These are phyloP conservation scores for Comarum palustre DNA, from an alignment of 306 rosid genomes.

Conservation along the genomic window DNA sequence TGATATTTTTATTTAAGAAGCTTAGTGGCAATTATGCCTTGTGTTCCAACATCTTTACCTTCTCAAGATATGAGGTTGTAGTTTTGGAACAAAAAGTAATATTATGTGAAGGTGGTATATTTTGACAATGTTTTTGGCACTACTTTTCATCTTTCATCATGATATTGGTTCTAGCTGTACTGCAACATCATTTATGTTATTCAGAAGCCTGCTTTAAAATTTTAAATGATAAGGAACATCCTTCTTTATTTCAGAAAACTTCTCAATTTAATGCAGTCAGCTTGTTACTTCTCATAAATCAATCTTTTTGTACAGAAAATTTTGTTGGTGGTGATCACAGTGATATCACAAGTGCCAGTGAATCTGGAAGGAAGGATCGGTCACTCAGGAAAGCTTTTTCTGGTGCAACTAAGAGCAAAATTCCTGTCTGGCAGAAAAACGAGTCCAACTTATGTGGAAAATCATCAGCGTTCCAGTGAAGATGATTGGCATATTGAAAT, in stretches of 20 bases:
- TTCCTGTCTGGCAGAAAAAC: slow-evolving; percentile 57
- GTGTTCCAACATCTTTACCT: neutral
- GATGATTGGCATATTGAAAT: slow-evolving; percentile 79
- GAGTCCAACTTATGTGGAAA: slow-evolving; percentile 44
- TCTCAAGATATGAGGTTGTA: neutral
- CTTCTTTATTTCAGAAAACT: neutral
- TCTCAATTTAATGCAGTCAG: neutral
- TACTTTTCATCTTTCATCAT: neutral
- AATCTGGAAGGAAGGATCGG: slow-evolving; percentile 52
- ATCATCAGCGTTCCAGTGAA: slow-evolving; percentile 40
- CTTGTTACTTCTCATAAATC: slow-evolving; percentile 9
- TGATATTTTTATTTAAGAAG: neutral
- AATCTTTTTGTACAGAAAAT: slow-evolving; percentile 46
- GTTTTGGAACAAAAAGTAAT: neutral
- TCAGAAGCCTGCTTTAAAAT: neutral
- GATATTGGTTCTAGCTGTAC: neutral
- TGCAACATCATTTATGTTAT: neutral
- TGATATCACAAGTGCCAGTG: slow-evolving; percentile 54
- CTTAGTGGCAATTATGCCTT: neutral
- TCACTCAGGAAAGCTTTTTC: slow-evolving; percentile 36
- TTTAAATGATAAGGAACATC: neutral
- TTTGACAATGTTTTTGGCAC: neutral
- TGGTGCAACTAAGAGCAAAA: slow-evolving; percentile 40
- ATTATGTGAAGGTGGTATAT: neutral
- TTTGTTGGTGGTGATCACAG: slow-evolving; percentile 54